Evolutionary conservation across 768 basidiomycete genomes (phyloP).

Genomic region (Botryobasidium botryosum): DNA sequence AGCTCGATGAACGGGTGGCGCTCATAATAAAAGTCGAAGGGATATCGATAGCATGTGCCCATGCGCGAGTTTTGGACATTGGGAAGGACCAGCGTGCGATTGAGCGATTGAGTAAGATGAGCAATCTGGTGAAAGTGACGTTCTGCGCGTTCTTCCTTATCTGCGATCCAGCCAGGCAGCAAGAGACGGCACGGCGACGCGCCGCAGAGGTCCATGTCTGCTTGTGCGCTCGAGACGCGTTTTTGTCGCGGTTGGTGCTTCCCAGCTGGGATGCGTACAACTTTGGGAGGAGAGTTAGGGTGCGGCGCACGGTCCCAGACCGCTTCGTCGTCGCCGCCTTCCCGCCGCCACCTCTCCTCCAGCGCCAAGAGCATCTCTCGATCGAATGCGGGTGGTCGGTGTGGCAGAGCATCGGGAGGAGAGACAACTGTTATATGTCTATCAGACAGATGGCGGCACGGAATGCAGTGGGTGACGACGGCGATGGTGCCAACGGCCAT

Average conservation of each 20-base stretch:
- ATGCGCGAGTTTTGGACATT: slow-evolving; percentile 41
- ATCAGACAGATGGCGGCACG: no score
- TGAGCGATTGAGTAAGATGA: slow-evolving; percentile 30
- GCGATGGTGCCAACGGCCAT: no score
- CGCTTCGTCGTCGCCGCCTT: background rate
- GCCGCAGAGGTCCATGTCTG: background rate
- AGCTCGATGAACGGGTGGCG: background rate
- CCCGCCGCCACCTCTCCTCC: no score
- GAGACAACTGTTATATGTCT: no score
- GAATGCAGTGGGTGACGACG: no score
- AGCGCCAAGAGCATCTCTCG: no score
- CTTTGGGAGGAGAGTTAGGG: background rate
- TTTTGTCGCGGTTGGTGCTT: background rate
- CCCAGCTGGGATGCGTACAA: background rate
- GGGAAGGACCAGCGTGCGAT: slow-evolving; percentile 43
- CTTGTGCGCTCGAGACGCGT: background rate
- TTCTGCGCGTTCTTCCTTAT: slow-evolving; percentile 43
- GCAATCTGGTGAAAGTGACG: slow-evolving; percentile 37
- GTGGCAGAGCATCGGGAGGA: no score
- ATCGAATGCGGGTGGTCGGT: no score
- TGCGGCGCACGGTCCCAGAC: background rate
- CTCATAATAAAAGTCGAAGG: slow-evolving; percentile 1
- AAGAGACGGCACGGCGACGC: slow-evolving; percentile 27
- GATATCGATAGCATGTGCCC: slow-evolving; percentile 26
- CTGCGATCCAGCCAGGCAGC: slow-evolving; percentile 32